Percentiles rank a stretch among this genome's conserved stretches.
phyloP scores from a whole-genome alignment of 371 early-diverging fungal genomes.

The Circinella umbellata region DNA sequence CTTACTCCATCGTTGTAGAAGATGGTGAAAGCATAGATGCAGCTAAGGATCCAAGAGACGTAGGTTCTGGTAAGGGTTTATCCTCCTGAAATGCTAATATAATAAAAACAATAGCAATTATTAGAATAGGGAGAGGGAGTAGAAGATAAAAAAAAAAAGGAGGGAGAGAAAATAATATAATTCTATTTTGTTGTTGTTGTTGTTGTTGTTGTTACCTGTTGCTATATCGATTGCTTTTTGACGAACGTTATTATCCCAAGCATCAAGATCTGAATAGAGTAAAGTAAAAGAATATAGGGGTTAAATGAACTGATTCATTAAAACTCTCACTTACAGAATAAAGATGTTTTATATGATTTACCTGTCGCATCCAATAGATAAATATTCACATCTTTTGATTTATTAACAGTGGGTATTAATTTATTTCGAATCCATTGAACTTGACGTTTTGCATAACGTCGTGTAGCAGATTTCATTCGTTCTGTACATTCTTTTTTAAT shows the following conservation, averaged over 20 bases:
- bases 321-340: too few relatives aligned
- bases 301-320: too few relatives aligned
- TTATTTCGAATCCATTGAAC: conserved; percentile 91
- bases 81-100: conserved; percentile 30
- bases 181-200: too few relatives aligned
- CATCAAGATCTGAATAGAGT: conserved; percentile 43
- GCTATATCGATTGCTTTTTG: conserved; percentile 58
- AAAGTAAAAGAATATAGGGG: too few relatives aligned
- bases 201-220: conserved; percentile 34
- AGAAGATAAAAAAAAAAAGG: neutral
- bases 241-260: conserved; percentile 61
- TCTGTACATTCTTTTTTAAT: conserved; percentile 66
- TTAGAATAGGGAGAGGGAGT: neutral
- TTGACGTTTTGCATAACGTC: conserved; percentile 90
- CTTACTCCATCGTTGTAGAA: neutral
- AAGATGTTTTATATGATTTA: conserved; percentile 25
- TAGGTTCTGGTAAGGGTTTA: conserved; percentile 46
- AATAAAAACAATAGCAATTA: neutral
- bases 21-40: conserved; percentile 33
- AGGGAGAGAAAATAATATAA: neutral
- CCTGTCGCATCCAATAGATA: conserved; percentile 84
- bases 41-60: conserved; percentile 38
- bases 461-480: conserved; percentile 84
- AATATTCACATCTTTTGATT: conserved; percentile 47
- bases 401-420: conserved; percentile 60